Base-by-base conservation (phyloP, 306 rosid genomes). In the Castanea crenata region DNA sequence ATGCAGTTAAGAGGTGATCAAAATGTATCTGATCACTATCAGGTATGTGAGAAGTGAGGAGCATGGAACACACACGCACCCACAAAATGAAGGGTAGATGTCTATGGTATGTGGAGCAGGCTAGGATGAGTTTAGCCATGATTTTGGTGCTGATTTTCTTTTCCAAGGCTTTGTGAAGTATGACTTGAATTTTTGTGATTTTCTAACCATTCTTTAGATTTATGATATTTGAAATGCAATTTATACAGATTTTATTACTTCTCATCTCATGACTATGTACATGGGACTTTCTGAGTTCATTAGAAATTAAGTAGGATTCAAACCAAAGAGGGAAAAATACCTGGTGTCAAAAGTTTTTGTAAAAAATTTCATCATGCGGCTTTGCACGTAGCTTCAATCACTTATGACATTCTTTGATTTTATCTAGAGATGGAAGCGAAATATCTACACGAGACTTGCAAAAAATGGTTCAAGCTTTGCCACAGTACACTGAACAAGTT, bases 381-480 rank as follows among this genome's bases (percentile, higher is more conserved):
- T 61, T 79, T 69, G 65, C 44, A 34, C 57, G 20, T 41, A 52
- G 38, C 54, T 34, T 29, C 73, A 20, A 1, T 58, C 20, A 69
- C 34, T 63, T 74, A 10, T 76, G 31, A 86, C 69, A 3, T 77
- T 76, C 74, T 76, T 86, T 80, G 29, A 71, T 69, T 81, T 79
- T 73, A 4, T 65, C 85, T 85, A 95, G 99, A 86, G 97, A 92
- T 79, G 93, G 97, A 55, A 61, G 77, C 71, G 99, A 95, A 82
- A 16, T 95, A 83, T 90, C 98, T 76, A 95, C 99, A 23, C 86
- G 94, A 74, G 99, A 95, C 78, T 81, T 95, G 88, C 99, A 95
- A 81, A 95, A 95, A 85, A 90, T 95, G 98, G 98, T 95, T 81
- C 99, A 95, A 89, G 97, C 97, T 70, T 87, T 95, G 87, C 99